These are phyloP conservation scores for Termitomyces sp. DNA, from an alignment of 768 basidiomycete species.

Conservation along the genomic window DNA sequence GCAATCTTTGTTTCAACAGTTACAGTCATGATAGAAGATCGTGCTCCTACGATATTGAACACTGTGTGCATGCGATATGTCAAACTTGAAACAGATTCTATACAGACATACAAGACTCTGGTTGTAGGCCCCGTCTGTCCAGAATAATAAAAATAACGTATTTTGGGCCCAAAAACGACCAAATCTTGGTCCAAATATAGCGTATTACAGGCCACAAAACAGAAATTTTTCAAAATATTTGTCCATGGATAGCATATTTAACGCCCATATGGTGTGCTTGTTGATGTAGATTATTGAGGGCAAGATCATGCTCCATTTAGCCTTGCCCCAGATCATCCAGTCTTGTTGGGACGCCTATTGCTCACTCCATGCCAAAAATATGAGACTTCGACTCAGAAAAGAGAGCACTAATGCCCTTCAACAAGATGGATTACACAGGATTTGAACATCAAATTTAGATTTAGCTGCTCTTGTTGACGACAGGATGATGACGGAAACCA, in stretches of 20 bases:
- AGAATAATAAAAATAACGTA: not conserved
- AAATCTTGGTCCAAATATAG: too few relatives aligned
- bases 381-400: not conserved
- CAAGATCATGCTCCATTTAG: too few relatives aligned
- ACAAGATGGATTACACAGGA: not conserved
- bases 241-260: not conserved
- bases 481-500: not conserved
- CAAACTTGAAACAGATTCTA: too few relatives aligned
- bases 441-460: not conserved
- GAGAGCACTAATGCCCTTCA: not conserved
- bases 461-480: not conserved
- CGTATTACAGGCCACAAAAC: not conserved
- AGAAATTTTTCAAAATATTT: not conserved
- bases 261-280: not conserved
- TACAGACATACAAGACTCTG: too few relatives aligned
- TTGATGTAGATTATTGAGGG: too few relatives aligned
- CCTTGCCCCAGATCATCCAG: not conserved
- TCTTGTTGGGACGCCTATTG: not conserved
- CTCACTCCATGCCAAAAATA: not conserved
- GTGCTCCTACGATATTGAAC: too few relatives aligned
- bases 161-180: not conserved
- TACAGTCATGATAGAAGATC: too few relatives aligned
- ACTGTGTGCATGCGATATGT: too few relatives aligned
- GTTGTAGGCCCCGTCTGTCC: too few relatives aligned
- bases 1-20: too few relatives aligned